Evolutionary conservation across 2,329 filamentous ascomycete genomes (phyloP).

Genomic region (Trichoderma citrinoviride): DNA sequence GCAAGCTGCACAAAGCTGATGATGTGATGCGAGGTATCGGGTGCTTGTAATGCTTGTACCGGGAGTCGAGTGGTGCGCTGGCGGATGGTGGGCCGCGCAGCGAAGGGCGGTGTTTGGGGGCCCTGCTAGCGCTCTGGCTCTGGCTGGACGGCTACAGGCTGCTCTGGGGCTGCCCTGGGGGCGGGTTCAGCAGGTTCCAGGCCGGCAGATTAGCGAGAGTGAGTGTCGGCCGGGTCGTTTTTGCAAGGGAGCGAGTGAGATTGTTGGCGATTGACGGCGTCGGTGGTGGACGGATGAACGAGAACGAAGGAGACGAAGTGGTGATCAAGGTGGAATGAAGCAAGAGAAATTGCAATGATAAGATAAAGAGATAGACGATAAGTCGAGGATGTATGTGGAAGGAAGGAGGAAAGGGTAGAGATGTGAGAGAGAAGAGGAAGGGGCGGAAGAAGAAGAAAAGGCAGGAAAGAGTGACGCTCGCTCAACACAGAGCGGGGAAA

Average conservation of each 20-base stretch:
- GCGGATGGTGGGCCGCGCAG: conserved; percentile 10
- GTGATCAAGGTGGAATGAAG: not conserved
- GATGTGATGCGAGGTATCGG: too few relatives aligned
- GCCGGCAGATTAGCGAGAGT: conserved; percentile 25
- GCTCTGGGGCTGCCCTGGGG: conserved; percentile 2
- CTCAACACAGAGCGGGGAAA: not conserved
- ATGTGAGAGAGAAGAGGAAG: not conserved
- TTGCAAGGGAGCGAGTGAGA: not conserved
- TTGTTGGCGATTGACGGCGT: not conserved
- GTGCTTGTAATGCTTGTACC: too few relatives aligned
- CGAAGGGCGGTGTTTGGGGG: not conserved
- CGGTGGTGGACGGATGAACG: not conserved
- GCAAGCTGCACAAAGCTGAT: not conserved
- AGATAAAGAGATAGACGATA: not conserved
- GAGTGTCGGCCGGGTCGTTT: conserved; percentile 20
- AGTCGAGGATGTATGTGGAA: not conserved
- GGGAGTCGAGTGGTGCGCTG: conserved; percentile 3
- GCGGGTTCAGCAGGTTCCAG: conserved; percentile 13
- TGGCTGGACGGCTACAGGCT: not conserved
- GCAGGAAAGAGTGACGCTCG: not conserved
- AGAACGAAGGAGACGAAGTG: not conserved
- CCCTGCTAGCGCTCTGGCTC: conserved; percentile 14
- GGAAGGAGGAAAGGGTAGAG: too few relatives aligned
- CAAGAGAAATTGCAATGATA: too few relatives aligned
- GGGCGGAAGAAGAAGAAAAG: not conserved